Percentiles rank a stretch among this genome's conserved stretches.
Conservation (phyloP, 208 protist species). For the Acanthamoeba lenticulata region DNA sequence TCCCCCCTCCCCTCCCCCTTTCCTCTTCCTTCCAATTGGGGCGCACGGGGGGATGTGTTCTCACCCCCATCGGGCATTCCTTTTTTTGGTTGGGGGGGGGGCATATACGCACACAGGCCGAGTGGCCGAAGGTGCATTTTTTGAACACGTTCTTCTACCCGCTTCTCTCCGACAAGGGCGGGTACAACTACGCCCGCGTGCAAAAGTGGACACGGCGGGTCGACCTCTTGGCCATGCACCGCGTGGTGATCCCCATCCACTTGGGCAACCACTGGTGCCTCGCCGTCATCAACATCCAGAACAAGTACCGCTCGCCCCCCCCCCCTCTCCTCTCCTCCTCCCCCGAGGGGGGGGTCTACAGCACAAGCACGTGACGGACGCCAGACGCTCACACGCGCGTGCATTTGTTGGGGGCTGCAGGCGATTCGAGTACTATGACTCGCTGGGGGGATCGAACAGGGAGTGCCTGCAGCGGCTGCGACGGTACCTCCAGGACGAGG, state of each 20-base stretch:
- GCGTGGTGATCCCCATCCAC: conserved; percentile 83
- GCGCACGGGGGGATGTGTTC: too few relatives aligned
- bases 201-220: conserved; percentile 76
- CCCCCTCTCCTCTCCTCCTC: neutral
- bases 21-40: too few relatives aligned
- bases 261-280: conserved; percentile 82
- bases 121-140: conserved; percentile 72
- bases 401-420: conserved; percentile 40
- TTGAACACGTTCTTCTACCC: conserved; percentile 83
- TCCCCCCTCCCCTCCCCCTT: neutral
- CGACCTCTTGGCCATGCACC: conserved; percentile 80
- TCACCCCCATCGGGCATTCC: too few relatives aligned
- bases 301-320: neutral
- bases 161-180: conserved; percentile 62
- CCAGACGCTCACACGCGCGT: too few relatives aligned
- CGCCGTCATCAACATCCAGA: conserved; percentile 81
- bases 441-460: conserved; percentile 46
- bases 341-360: too few relatives aligned
- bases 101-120: neutral
- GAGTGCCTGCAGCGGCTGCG: conserved; percentile 20
- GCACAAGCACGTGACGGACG: too few relatives aligned
- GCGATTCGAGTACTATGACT: conserved; percentile 86
- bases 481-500: conserved; percentile 33
- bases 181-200: conserved; percentile 75
- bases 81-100: neutral